Conservation (phyloP, 2,329 filamentous ascomycete genomes). For the Teratosphaeria epicoccoides region DNA sequence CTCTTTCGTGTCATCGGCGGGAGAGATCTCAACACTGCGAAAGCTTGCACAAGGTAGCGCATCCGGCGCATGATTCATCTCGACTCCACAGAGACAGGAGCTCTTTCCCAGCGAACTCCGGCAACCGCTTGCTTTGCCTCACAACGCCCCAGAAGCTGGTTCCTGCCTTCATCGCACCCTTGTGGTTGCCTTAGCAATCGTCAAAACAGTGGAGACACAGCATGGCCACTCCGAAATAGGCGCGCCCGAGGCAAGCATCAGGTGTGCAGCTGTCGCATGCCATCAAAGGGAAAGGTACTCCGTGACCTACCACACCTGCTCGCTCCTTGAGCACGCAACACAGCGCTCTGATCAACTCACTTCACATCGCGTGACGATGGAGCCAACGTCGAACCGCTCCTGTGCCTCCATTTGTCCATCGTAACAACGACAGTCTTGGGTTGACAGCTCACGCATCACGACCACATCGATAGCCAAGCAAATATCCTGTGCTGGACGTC, state of each 20-base stretch:
- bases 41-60: background rate
- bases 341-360: background rate
- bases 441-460: background rate
- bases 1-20: background rate
- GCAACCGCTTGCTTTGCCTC: too few relatives aligned
- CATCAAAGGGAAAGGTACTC: background rate
- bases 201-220: background rate
- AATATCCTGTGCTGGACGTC: background rate
- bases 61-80: background rate
- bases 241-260: background rate
- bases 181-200: background rate
- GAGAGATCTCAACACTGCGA: background rate
- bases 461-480: background rate
- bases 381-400: constrained; percentile 1
- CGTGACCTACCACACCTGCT: background rate
- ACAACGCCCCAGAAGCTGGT: background rate
- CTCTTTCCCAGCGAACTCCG: background rate
- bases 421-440: background rate
- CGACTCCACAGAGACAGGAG: background rate
- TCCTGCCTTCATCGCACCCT: too few relatives aligned
- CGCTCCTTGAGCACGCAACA: background rate
- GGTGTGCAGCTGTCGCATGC: background rate
- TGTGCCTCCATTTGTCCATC: background rate
- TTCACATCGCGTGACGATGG: constrained; percentile 1
- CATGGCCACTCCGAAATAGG: background rate